Evolutionary conservation across 1,139 yeast species (phyloP), one percentile per base, ranked within the genome.

Genomic region (Trichomonascaceae sp.): DNA sequence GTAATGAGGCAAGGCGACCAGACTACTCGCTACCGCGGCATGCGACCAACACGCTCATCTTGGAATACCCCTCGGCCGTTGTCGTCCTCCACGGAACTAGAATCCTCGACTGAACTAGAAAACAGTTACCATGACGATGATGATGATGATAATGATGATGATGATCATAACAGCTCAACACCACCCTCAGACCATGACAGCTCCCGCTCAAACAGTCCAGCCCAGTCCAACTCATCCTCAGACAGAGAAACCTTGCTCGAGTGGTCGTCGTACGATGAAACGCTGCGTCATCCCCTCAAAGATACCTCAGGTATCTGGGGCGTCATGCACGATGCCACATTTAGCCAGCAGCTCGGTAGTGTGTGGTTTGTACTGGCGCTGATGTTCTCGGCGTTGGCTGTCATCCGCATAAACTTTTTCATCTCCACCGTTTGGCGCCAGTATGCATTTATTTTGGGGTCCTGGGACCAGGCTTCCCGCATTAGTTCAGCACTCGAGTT

Each of bases 331-430:
- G 81, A 76, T 3, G 59, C 62, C 29, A 44, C 77, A 1, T 68
- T 77, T n/a, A 42, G 48, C 9, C 67, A 68, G 32, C 97, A 87
- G 58, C 59, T 85, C 37, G 60, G 57, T 30, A 71, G 89, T 3
- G 75, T 77, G 8, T 84, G 95, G 92, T 87, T 84, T 53, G 51
- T 66, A 33, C 60, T 84, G 36, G 78, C 84, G 79, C 70, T 82
- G 16, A 51, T 72, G 3, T 82, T 84, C 56, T 79, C 94, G 4
- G 71, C 87, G 2, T 69, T 84, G 37, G 93, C 84, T 56, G 84
- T 85, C 94, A 67, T 87, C 35, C 67, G 95, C 52, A 79, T 85
- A 45, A 87, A 87, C 58, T 85, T 79, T 56, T 87, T 82, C 56
- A 92, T 87, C 34, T 95, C 95, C 4, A 82, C 96, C 1, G 64